phyloP scores from a whole-genome alignment of 1,284 basidiomycete genomes.

The Naganishia sp. region DNA sequence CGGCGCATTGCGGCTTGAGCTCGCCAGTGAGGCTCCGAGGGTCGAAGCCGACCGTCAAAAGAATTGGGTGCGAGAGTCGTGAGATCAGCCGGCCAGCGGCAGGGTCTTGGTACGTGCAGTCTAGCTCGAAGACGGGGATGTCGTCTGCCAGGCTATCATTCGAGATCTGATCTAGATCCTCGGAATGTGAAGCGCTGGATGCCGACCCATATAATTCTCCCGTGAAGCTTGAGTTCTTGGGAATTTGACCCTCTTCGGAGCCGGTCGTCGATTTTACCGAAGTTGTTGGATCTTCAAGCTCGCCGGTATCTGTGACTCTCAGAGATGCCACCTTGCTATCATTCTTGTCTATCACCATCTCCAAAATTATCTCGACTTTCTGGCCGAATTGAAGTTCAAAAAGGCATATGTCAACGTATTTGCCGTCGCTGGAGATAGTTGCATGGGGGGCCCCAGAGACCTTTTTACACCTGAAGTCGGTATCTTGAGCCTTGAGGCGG shows the following conservation, averaged over 20 bases:
- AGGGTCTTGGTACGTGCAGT: conserved; percentile 89
- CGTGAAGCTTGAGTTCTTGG: conserved; percentile 72
- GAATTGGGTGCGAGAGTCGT: conserved; percentile 79
- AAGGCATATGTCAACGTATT: conserved; percentile 92
- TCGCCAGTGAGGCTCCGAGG: background rate
- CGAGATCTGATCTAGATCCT: conserved; percentile 85
- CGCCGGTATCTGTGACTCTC: background rate
- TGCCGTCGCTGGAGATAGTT: conserved; percentile 81
- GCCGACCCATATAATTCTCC: conserved; percentile 82
- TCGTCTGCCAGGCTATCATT: conserved; percentile 87
- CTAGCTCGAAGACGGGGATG: conserved; percentile 85
- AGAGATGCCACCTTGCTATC: background rate
- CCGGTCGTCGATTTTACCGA: conserved; percentile 36
- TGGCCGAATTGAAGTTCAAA: conserved; percentile 89
- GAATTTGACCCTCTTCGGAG: conserved; percentile 2
- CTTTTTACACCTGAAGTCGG: conserved; percentile 83
- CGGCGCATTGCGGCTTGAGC: conserved; percentile 54
- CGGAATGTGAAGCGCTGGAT: conserved; percentile 72
- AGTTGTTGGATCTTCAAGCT: conserved; percentile 34
- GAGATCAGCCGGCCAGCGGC: conserved; percentile 75
- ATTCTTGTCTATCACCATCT: conserved; percentile 64
- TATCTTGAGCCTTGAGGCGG: conserved; percentile 65
- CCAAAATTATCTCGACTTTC: conserved; percentile 88
- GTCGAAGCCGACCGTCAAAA: conserved; percentile 74
- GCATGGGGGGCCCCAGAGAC: conserved; percentile 80